A percentile compares a stretch with the other conserved stretches of the same genome.
Conservation (phyloP, 495 filamentous ascomycete genomes). For the Penicillium lividum region DNA sequence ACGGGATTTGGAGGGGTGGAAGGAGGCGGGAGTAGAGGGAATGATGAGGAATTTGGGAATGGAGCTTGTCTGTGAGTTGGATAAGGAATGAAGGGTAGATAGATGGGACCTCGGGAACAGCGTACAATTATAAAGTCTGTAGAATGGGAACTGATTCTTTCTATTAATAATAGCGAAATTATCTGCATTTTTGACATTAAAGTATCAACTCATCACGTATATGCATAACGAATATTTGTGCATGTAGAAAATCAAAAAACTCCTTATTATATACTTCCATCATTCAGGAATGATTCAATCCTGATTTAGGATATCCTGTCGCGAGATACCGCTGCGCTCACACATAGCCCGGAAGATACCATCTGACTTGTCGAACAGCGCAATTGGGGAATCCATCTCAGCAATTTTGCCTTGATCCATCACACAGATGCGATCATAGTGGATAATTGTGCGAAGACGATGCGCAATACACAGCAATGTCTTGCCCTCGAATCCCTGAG, state of each 20-base stretch:
- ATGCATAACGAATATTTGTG: not conserved
- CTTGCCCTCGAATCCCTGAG: constrained; percentile 80
- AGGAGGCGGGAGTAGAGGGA: constrained; percentile 24
- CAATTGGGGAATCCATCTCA: constrained; percentile 76
- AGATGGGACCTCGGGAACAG: not conserved
- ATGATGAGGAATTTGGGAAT: constrained; percentile 35
- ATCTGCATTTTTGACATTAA: not conserved
- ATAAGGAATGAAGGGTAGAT: constrained; percentile 11
- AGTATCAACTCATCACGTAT: not conserved
- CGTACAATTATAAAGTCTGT: too few relatives aligned
- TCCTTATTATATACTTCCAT: constrained; percentile 3
- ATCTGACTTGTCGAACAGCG: constrained; percentile 63
- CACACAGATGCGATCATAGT: constrained; percentile 94
- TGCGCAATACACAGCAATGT: constrained; percentile 97
- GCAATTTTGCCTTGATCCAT: constrained; percentile 89
- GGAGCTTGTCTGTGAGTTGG: constrained; percentile 33
- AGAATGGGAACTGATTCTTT: too few relatives aligned
- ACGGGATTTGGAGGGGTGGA: constrained; percentile 29
- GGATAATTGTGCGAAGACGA: constrained; percentile 83
- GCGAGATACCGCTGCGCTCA: constrained; percentile 78
- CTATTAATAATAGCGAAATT: not conserved
- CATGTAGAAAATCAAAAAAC: not conserved
- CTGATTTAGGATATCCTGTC: constrained; percentile 57
- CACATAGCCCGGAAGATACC: constrained; percentile 93
- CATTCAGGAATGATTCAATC: constrained; percentile 5